Base-by-base conservation (phyloP, 2,329 filamentous ascomycete species). In the Aureobasidium lini region DNA sequence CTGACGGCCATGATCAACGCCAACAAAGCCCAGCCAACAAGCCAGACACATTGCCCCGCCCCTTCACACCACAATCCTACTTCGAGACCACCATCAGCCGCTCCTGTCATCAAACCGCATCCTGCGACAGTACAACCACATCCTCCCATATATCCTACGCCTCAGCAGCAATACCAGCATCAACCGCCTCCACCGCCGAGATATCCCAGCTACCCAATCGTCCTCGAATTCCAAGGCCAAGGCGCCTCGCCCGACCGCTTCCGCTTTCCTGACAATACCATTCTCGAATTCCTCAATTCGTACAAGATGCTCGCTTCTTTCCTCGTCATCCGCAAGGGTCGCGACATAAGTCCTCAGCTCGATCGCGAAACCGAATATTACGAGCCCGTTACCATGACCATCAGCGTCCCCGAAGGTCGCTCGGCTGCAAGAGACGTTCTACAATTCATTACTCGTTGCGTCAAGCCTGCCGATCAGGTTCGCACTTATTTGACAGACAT, bases 191-290 rank as follows among this genome's bases (percentile, higher is more conserved):
- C 77, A 80, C 1, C 79, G 79, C 16, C 68, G 70, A 7, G 71
- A 1, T 70, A 73, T 10, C 81, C 81, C 29, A 85, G 86, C 59
- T 80, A 86, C 44, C 80, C 84, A 1, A 84, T 84, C n/a, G 77
- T 88, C 1, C 82, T 90, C 62, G 86, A 89, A 64, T 89, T 90
- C 69, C 5, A 66, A 62, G 16, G 49, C 15, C 64, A 67, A 15
- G 81, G 81, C 48, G 85, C 85, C 36, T 84, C 77, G 2, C 88
- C 87, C 47, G 89, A 93, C 70, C 82, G 88, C 29, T 92, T 89
- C 69, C 75, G 90, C 49, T 92, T 94, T 63, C 89, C 89, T 2
- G 88, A 86, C 64, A 87, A 88, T 68, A 88, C 86, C 71, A 86
- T 93, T 36, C 71, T 93, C 52, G 88, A 94, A 69, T 85, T 84